Conservation (phyloP, 2,329 filamentous ascomycete species). For the Claviceps cyperi region DNA sequence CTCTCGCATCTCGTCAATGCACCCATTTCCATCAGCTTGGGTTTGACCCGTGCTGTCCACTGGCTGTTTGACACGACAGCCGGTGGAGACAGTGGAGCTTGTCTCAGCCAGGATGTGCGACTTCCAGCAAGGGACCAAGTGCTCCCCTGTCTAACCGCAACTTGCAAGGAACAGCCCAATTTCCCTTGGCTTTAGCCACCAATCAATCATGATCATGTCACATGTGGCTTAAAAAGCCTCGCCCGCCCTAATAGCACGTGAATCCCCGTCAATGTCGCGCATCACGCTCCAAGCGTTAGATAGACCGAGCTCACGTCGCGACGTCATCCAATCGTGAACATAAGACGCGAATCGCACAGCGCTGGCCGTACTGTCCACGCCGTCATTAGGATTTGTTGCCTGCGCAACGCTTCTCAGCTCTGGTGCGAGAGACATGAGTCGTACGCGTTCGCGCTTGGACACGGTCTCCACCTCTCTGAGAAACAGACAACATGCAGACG, state of each 20-base stretch:
- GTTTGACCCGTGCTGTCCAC: neutral
- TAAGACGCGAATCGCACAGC: neutral
- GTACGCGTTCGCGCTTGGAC: neutral
- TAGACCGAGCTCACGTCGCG: neutral
- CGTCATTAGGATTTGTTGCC: neutral
- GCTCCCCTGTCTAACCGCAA: neutral
- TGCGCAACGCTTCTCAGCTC: neutral
- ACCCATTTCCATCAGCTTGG: constrained; percentile 1
- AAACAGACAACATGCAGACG: neutral
- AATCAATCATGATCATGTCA: constrained; percentile 9
- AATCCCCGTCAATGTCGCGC: constrained; percentile 17
- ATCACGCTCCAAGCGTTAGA: neutral
- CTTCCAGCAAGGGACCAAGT: neutral
- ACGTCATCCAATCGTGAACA: neutral
- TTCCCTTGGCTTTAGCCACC: constrained; percentile 13
- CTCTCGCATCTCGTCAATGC: neutral
- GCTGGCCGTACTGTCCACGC: neutral
- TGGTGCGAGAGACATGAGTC: neutral
- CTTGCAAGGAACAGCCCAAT: constrained; percentile 11
- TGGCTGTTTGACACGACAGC: constrained; percentile 11
- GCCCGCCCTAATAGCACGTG: constrained; percentile 13
- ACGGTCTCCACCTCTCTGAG: neutral
- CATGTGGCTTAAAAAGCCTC: no score
- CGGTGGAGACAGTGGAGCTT: constrained; percentile 6
- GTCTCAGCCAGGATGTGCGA: neutral